Base-by-base conservation (phyloP, 495 filamentous ascomycete genomes). In the Cercophora sp. region DNA sequence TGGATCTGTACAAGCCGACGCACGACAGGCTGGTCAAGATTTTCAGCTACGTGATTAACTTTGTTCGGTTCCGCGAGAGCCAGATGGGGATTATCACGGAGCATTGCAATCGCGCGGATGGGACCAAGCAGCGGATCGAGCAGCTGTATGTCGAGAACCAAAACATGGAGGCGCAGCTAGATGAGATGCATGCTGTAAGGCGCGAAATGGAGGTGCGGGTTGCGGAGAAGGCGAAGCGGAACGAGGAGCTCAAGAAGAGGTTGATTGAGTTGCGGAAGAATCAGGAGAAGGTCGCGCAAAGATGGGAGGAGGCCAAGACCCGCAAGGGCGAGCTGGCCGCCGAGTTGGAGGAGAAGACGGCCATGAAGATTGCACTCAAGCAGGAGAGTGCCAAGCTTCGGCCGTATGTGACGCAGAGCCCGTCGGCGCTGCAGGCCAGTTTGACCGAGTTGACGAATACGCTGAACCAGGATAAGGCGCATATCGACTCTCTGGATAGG, bases 11-110 rank as follows among this genome's bases (percentile, higher is more conserved):
- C 55, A 88, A 85, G 69, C 93, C 93, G 20, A 94, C 89, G 10
- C 87, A 89, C 62, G 85, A 85, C 47, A 85, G 93, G 46, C 79
- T 98, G 4, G 85, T 88, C 53, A 90, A 88, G 69, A 91, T 96
- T 52, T 91, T 97, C 61, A 92, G 87, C 23, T 96, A 96, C 64
- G 77, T 97, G 46, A 97, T 98, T 70, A 98, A 98, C 70, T 98
- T 98, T 70, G 90, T 96, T 44, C 82, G 93, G 42, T 98, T 96
- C 71, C 87, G 94, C 55, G 91, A 96, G 71, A 88, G 84, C 49
- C 91, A 96, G 70, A 88, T 86, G 5, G 70, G 74, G 11, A 80
- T 89, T 2, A 96, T 96, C 41, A 89, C 93, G 58, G 85, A 91
- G 64, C 88, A 97, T 67, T 92, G 90, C 73, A 90, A 94, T 74